These are phyloP conservation scores for Amesomyces nigricolor DNA, from an alignment of 2,329 filamentous ascomycete genomes.

Conservation along the genomic window DNA sequence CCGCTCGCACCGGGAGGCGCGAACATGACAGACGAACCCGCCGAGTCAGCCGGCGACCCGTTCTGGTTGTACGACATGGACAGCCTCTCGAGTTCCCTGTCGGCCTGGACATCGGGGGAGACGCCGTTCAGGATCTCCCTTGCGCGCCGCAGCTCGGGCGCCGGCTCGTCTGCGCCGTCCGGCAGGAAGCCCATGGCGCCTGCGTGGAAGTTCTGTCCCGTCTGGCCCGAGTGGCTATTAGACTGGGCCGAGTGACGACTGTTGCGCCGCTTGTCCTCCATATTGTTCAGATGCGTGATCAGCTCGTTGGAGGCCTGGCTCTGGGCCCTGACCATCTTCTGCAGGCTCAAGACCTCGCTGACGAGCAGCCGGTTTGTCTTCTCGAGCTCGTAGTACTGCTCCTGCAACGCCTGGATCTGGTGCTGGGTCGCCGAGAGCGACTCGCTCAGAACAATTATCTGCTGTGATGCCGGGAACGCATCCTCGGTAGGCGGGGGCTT, in stretches of 20 bases:
- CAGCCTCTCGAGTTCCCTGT: slow-evolving; percentile 51
- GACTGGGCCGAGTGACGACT: slow-evolving; percentile 36
- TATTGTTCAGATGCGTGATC: slow-evolving; percentile 49
- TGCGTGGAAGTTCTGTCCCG: slow-evolving; percentile 38
- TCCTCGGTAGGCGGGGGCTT: slow-evolving; percentile 66
- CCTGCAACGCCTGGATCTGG: slow-evolving; percentile 81
- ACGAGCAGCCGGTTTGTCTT: slow-evolving; percentile 58
- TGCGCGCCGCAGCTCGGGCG: slow-evolving; percentile 49
- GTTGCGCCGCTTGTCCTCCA: slow-evolving; percentile 41
- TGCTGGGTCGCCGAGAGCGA: slow-evolving; percentile 86
- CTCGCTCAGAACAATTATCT: slow-evolving; percentile 82
- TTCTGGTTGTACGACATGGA: slow-evolving; percentile 46
- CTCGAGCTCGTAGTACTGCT: slow-evolving; percentile 73
- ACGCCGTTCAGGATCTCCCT: slow-evolving; percentile 52
- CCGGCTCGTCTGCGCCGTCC: slow-evolving; percentile 43
- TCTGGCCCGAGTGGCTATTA: slow-evolving; percentile 32
- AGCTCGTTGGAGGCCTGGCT: slow-evolving; percentile 54
- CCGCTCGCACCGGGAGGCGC: slow-evolving; percentile 30
- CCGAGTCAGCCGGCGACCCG: slow-evolving; percentile 49
- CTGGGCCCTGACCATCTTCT: slow-evolving; percentile 55
- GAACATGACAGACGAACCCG: slow-evolving; percentile 51
- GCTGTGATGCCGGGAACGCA: slow-evolving; percentile 72
- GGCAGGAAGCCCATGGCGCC: slow-evolving; percentile 38
- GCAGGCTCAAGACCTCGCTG: slow-evolving; percentile 55
- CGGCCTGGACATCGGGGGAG: slow-evolving; percentile 46